Evolutionary conservation across 371 early-diverging fungal species (phyloP).

Genomic region (Thermomucor indicae-seudaticae): DNA sequence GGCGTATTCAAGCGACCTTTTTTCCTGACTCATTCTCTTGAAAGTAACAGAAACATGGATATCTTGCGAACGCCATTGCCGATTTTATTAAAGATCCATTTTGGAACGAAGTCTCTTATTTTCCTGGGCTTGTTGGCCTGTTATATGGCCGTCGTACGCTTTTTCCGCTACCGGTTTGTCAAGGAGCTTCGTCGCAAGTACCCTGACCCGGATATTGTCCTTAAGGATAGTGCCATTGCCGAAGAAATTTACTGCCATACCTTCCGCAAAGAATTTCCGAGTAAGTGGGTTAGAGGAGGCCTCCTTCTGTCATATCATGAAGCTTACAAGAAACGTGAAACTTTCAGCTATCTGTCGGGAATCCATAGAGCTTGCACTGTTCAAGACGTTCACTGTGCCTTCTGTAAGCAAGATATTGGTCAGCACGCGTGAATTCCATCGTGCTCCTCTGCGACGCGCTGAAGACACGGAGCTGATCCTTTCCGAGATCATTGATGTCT

Average conservation of each 20-base stretch:
- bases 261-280: conserved; percentile 41
- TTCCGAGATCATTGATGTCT: conserved; percentile 34
- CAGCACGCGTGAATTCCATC: conserved; percentile 41
- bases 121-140: conserved; percentile 2
- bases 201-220: conserved; percentile 39
- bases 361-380: conserved; percentile 41
- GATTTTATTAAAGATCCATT: too few relatives aligned
- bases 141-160: conserved; percentile 36
- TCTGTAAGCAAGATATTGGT: conserved; percentile 44
- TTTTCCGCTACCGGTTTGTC: conserved; percentile 25
- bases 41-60: background rate
- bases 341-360: conserved; percentile 24
- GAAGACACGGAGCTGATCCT: conserved; percentile 51
- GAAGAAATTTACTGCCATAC: conserved; percentile 28
- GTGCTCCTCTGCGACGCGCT: conserved; percentile 27
- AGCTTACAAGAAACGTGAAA: background rate
- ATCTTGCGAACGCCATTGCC: too few relatives aligned
- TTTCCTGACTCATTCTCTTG: background rate
- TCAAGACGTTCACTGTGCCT: conserved; percentile 50
- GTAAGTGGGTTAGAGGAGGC: conserved; percentile 4
- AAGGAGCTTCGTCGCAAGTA: conserved; percentile 32
- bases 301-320: background rate
- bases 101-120: background rate
- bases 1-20: background rate
- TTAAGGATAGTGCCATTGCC: conserved; percentile 34